Evolutionary conservation across 164 flowering plant genomes (phyloP).

Genomic region (Chimonanthus salicifolius): DNA sequence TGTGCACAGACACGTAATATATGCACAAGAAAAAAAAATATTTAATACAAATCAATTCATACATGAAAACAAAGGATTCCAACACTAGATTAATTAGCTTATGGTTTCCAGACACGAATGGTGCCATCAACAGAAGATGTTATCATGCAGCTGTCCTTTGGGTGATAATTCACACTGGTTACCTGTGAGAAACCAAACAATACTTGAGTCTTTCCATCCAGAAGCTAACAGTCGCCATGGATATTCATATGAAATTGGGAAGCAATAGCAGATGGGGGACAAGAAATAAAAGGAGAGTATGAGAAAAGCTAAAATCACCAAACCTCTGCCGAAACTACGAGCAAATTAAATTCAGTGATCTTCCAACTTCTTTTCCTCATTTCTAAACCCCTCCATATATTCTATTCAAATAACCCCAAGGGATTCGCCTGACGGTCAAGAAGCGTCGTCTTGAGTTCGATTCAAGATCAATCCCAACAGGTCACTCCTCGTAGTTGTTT

Average conservation of each 20-base stretch:
- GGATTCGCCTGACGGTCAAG: too few relatives aligned
- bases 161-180: conserved; percentile 95
- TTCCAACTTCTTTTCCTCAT: not conserved
- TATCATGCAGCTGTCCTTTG: conserved; percentile 79
- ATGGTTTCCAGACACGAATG: conserved; percentile 76
- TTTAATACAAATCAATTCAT: too few relatives aligned
- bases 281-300: not conserved
- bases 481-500: too few relatives aligned
- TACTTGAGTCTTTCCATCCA: too few relatives aligned
- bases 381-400: too few relatives aligned
- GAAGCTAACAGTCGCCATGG: not conserved
- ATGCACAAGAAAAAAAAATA: too few relatives aligned
- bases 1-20: not conserved
- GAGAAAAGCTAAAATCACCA: not conserved
- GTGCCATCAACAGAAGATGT: conserved; percentile 87
- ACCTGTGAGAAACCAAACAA: conserved; percentile 42
- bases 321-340: not conserved
- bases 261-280: not conserved
- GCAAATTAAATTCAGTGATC: not conserved
- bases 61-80: not conserved
- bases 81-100: conserved; percentile 1
- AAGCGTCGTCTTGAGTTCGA: too few relatives aligned
- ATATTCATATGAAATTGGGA: not conserved
- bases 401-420: too few relatives aligned
- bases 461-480: too few relatives aligned